Evolutionary conservation across 495 filamentous ascomycete genomes (phyloP).

Genomic region (Lasiosphaeriaceae sp.): DNA sequence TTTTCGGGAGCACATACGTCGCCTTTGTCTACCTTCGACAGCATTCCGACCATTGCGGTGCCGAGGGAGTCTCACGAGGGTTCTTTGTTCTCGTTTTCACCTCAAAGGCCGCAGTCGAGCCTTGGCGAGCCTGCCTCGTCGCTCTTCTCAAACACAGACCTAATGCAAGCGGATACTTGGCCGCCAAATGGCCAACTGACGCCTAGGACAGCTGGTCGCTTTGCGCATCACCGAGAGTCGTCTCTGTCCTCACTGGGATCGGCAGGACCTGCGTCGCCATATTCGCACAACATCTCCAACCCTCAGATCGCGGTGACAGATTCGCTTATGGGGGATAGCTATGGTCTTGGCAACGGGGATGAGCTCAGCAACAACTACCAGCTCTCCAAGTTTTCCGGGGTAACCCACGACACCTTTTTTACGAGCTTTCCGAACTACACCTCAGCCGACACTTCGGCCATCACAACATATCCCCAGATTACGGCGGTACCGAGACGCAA

Average conservation of each 20-base stretch:
- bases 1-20: slow-evolving; percentile 20
- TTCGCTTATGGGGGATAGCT: slow-evolving; percentile 29
- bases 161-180: slow-evolving; percentile 46
- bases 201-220: slow-evolving; percentile 33
- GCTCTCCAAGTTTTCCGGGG: slow-evolving; percentile 31
- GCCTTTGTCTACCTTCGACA: slow-evolving; percentile 41
- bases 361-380: slow-evolving; percentile 34
- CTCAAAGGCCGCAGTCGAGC: slow-evolving; percentile 21
- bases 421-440: slow-evolving; percentile 26
- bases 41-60: slow-evolving; percentile 28
- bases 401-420: slow-evolving; percentile 33
- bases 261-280: slow-evolving; percentile 51
- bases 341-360: slow-evolving; percentile 33
- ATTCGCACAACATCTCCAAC: slow-evolving; percentile 46
- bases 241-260: slow-evolving; percentile 55
- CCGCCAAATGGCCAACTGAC: slow-evolving; percentile 35
- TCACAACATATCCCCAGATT: slow-evolving; percentile 24
- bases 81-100: slow-evolving; percentile 28
- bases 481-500: slow-evolving; percentile 30
- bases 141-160: slow-evolving; percentile 23
- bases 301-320: slow-evolving; percentile 51
- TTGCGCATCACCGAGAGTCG: slow-evolving; percentile 52
- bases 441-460: slow-evolving; percentile 13
- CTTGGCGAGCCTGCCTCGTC: slow-evolving; percentile 14
- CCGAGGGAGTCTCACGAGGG: slow-evolving; percentile 24